phyloP scores from a whole-genome alignment of 1,139 yeast genomes.

The Arxiozyma heterogenica region DNA sequence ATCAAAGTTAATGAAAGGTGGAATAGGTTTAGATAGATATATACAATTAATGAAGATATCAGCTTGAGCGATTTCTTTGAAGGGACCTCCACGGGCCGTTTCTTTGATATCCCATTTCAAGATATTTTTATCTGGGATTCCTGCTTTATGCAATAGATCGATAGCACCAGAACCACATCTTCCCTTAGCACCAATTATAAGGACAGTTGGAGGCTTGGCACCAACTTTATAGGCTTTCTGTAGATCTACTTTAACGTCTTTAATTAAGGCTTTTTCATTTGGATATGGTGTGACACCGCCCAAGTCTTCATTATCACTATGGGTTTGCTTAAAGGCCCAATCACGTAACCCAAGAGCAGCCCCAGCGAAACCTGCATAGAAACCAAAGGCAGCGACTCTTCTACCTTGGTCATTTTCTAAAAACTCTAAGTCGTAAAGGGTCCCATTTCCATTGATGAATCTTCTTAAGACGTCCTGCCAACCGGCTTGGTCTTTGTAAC shows the following conservation, averaged over 20 bases:
- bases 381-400: conserved; percentile 98
- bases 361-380: conserved; percentile 98
- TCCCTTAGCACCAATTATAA: conserved; percentile 94
- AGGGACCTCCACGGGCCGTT: conserved; percentile 96
- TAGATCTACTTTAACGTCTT: conserved; percentile 57
- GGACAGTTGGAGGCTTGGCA: conserved; percentile 63
- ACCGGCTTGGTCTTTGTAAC: conserved; percentile 95
- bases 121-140: conserved; percentile 78
- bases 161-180: conserved; percentile 99
- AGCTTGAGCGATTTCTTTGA: conserved; percentile 74
- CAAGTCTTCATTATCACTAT: conserved; percentile 54
- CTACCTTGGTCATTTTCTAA: conserved; percentile 90
- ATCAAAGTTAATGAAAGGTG: conserved; percentile 75
- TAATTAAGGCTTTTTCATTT: conserved; percentile 64
- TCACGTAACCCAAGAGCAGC: conserved; percentile 92
- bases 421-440: conserved; percentile 86
- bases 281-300: conserved; percentile 77
- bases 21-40: conserved; percentile 83
- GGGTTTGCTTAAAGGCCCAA: conserved; percentile 86
- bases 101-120: conserved; percentile 95
- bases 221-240: conserved; percentile 50
- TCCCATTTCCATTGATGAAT: conserved; percentile 87
- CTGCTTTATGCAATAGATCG: conserved; percentile 70
- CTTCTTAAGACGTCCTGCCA: conserved; percentile 87
- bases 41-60: conserved; percentile 94